Percentiles rank a stretch among this genome's conserved stretches.
Conservation (phyloP, 2,329 filamentous ascomycete species). For the Colletotrichum theobromicola region DNA sequence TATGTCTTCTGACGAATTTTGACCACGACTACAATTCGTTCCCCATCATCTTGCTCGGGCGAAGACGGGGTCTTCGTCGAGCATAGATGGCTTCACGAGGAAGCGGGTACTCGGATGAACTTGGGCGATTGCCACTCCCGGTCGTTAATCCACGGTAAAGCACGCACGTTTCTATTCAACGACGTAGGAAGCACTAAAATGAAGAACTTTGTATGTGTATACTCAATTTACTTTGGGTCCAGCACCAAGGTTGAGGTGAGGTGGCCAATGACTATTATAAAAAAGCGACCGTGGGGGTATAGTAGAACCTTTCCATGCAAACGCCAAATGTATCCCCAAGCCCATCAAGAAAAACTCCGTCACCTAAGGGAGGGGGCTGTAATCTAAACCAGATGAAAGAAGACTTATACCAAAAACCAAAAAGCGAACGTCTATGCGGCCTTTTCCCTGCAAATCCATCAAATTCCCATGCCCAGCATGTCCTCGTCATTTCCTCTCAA, state of each 20-base stretch:
- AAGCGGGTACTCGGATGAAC: background rate
- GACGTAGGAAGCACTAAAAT: background rate
- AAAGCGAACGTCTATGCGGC: background rate
- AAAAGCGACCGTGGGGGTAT: conserved; percentile 10
- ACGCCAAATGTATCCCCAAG: background rate
- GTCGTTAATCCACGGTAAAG: background rate
- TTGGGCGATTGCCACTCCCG: background rate
- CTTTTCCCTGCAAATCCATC: background rate
- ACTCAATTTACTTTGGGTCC: background rate
- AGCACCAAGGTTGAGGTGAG: background rate
- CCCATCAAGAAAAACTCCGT: background rate
- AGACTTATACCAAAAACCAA: background rate
- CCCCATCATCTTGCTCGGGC: background rate
- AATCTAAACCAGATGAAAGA: background rate
- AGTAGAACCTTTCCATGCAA: background rate
- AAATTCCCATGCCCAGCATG: background rate
- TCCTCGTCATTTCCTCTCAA: background rate
- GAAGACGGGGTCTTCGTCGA: background rate
- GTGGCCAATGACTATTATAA: background rate
- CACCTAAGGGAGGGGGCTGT: background rate
- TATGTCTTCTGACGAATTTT: background rate
- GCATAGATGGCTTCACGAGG: background rate
- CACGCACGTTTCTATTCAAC: background rate
- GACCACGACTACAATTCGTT: background rate
- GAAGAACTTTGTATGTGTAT: background rate